phyloP scores from a whole-genome alignment of 2,329 filamentous ascomycete genomes.

The Aspergillus sp. region DNA sequence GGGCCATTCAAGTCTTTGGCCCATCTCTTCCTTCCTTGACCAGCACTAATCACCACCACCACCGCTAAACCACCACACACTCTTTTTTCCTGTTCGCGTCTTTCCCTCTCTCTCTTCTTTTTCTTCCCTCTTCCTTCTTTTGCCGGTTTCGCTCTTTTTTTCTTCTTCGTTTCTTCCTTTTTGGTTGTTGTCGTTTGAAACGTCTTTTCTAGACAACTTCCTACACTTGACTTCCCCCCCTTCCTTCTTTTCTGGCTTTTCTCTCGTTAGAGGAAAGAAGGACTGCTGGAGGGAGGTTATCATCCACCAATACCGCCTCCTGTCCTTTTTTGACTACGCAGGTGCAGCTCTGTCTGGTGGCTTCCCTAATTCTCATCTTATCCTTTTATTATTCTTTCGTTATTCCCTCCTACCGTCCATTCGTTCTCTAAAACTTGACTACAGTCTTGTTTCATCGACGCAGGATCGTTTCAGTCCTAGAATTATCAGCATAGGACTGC shows the following conservation, averaged over 20 bases:
- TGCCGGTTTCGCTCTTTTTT: conserved; percentile 16
- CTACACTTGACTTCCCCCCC: conserved; percentile 6
- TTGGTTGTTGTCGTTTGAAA: conserved; percentile 1
- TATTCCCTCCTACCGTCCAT: not conserved
- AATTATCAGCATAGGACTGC: not conserved
- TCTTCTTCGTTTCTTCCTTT: conserved; percentile 9
- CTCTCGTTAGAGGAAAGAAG: conserved; percentile 24
- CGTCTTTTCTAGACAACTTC: no score
- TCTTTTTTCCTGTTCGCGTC: conserved; percentile 18
- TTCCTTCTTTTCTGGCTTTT: conserved; percentile 18
- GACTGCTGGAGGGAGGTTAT: conserved; percentile 2
- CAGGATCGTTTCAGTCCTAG: not conserved
- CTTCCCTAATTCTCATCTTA: conserved; percentile 8
- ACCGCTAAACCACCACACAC: conserved; percentile 21
- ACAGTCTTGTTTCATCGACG: not conserved
- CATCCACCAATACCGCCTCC: not conserved
- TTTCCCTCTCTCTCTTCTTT: conserved; percentile 21
- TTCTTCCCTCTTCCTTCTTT: conserved; percentile 10
- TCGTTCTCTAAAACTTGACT: not conserved
- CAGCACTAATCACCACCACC: conserved; percentile 21
- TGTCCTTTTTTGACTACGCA: not conserved
- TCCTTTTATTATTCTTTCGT: not conserved
- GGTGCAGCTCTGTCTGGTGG: conserved; percentile 1
- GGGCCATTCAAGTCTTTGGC: not conserved
- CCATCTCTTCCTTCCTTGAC: conserved; percentile 20